phyloP scores from a whole-genome alignment of 129 eudicot species.

The Deinandra increscens region DNA sequence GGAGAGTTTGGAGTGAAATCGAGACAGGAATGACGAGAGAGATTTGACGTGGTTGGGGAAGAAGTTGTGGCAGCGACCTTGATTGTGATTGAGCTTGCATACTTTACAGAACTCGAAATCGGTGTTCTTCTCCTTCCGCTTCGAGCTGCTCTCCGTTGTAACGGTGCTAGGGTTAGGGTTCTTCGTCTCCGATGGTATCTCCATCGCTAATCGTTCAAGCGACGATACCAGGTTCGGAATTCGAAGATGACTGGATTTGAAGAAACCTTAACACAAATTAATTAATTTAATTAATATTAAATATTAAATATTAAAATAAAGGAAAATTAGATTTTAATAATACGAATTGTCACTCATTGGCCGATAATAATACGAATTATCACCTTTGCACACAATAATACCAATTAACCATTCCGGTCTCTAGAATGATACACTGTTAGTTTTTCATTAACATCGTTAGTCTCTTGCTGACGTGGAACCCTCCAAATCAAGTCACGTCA shows the following conservation, averaged over 20 bases:
- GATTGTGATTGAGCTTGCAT: constrained; percentile 75
- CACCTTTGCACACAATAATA: too few species aligned
- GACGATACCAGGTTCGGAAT: not conserved
- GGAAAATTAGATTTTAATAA: too few species aligned
- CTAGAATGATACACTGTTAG: too few species aligned
- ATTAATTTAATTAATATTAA: too few species aligned
- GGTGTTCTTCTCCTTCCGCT: constrained; percentile 33
- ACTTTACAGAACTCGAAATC: constrained; percentile 76
- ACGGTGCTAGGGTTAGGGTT: constrained; percentile 30
- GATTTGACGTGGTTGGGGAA: constrained; percentile 67
- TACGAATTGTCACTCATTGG: too few species aligned
- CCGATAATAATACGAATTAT: too few species aligned
- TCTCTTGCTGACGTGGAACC: too few species aligned
- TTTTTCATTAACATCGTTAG: too few species aligned
- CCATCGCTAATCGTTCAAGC: constrained; percentile 9
- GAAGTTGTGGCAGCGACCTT: constrained; percentile 82
- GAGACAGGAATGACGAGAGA: constrained; percentile 59
- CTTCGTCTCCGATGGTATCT: constrained; percentile 21
- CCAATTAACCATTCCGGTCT: too few species aligned
- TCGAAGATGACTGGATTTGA: not conserved
- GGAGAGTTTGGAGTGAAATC: constrained; percentile 64
- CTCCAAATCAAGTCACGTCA: too few species aligned
- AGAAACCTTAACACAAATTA: too few species aligned
- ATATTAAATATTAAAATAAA: too few species aligned
- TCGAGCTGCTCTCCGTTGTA: constrained; percentile 13